phyloP scores from a whole-genome alignment of 1,284 basidiomycete genomes.

The Ganoderma leucocontextum region DNA sequence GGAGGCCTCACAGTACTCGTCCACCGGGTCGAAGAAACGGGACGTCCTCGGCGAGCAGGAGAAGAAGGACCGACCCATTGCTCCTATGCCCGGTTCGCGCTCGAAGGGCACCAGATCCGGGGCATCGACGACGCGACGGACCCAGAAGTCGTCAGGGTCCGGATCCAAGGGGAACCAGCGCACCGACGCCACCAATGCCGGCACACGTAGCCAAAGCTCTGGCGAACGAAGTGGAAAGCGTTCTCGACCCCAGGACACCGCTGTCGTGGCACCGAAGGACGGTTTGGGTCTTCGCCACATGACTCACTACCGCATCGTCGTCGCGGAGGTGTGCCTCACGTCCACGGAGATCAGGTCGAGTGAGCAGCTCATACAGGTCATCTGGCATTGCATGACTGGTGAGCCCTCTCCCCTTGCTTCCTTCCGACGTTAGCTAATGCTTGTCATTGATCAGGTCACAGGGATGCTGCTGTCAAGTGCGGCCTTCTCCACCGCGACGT shows the following conservation, averaged over 20 bases:
- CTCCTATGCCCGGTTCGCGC: background rate
- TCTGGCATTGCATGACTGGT: constrained; percentile 11
- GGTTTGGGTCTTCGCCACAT: constrained; percentile 11
- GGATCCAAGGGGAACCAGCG: no score
- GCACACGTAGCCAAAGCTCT: background rate
- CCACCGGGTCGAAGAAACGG: background rate
- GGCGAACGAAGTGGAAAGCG: background rate
- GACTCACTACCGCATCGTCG: constrained; percentile 22
- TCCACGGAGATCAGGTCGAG: background rate
- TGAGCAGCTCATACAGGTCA: constrained; percentile 11
- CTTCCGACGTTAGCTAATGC: background rate
- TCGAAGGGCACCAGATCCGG: background rate
- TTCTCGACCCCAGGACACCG: background rate
- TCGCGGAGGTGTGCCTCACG: constrained; percentile 20
- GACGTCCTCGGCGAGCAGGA: background rate
- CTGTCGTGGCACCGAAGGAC: background rate
- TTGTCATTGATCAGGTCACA: background rate
- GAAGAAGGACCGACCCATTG: background rate
- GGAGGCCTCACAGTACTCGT: background rate
- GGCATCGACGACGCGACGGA: background rate
- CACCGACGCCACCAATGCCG: background rate
- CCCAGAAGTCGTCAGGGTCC: background rate
- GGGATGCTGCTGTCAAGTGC: constrained; percentile 9
- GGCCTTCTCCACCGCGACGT: background rate
- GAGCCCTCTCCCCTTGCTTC: background rate